Evolutionary conservation across 371 early-diverging fungal species (phyloP).

Genomic region (Cokeromyces recurvatus): DNA sequence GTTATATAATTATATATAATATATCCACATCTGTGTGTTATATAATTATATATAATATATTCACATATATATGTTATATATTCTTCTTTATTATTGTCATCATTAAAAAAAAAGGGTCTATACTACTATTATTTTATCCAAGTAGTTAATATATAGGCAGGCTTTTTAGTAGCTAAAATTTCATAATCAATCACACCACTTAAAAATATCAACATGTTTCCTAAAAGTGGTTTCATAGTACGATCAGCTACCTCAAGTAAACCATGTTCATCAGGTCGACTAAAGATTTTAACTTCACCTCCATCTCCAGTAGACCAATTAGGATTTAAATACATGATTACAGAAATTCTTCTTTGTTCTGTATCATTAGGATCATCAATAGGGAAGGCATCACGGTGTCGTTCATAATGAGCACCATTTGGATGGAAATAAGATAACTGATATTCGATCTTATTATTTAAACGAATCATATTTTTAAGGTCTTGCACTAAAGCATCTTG

Average conservation of each 20-base stretch:
- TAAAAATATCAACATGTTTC: slow-evolving; percentile 54
- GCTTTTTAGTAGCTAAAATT: slow-evolving; percentile 49
- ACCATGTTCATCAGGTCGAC: slow-evolving; percentile 34
- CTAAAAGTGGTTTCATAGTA: slow-evolving; percentile 44
- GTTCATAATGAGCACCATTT: slow-evolving; percentile 57
- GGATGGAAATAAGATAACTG: slow-evolving; percentile 59
- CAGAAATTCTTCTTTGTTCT: slow-evolving; percentile 60
- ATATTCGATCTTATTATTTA: slow-evolving; percentile 53
- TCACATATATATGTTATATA: too few relatives aligned
- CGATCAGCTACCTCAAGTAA: slow-evolving; percentile 40
- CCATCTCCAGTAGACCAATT: slow-evolving; percentile 50
- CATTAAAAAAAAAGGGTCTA: too few relatives aligned
- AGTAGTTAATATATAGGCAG: too few relatives aligned
- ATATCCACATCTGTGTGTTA: too few relatives aligned
- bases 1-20: too few relatives aligned
- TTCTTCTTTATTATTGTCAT: too few relatives aligned
- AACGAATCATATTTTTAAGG: slow-evolving; percentile 39
- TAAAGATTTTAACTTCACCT: slow-evolving; percentile 51
- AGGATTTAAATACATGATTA: slow-evolving; percentile 55
- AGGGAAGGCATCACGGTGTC: slow-evolving; percentile 63
- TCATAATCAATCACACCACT: slow-evolving; percentile 64
- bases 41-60: too few relatives aligned
- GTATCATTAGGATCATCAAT: slow-evolving; percentile 49
- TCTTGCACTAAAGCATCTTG: slow-evolving; percentile 44
- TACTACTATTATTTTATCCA: too few relatives aligned